A percentile compares a stretch with the other conserved stretches of the same genome.
Evolutionary conservation across 257 asterid genomes (phyloP).

Genomic region (Echium plantagineum): DNA sequence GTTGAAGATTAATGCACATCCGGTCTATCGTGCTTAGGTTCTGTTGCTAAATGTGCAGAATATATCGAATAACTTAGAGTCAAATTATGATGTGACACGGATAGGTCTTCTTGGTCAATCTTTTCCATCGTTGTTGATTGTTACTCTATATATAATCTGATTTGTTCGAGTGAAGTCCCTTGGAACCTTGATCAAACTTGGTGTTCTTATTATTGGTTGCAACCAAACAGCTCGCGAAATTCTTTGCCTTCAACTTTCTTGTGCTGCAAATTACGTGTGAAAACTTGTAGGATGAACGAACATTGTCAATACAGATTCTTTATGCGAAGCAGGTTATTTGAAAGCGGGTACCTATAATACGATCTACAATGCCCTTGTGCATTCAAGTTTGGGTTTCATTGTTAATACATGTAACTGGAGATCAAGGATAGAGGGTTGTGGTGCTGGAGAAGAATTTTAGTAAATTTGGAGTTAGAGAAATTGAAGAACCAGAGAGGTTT

Average conservation of each 20-base stretch:
- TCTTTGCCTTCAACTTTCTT: too few species aligned
- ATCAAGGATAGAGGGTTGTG: constrained; percentile 95
- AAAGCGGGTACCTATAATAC: too few species aligned
- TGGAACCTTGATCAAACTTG: too few species aligned
- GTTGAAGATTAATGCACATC: constrained; percentile 79
- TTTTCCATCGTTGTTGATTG: background rate
- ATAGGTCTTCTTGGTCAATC: constrained; percentile 1
- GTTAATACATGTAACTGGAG: too few species aligned
- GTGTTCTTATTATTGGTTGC: too few species aligned
- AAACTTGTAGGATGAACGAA: too few species aligned
- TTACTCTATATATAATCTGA: constrained; percentile 5
- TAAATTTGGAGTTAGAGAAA: constrained; percentile 84
- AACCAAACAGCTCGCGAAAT: too few species aligned
- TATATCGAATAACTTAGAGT: background rate
- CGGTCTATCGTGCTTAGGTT: constrained; percentile 60
- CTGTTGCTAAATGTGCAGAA: constrained; percentile 7
- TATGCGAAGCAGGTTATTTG: too few species aligned
- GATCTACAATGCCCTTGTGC: background rate
- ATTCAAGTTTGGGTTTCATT: too few species aligned
- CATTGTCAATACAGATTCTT: too few species aligned
- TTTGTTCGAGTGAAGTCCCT: constrained; percentile 7
- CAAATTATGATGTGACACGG: too few species aligned
- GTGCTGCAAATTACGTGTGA: too few species aligned
- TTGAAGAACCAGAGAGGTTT: constrained; percentile 92
- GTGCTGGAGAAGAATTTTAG: constrained; percentile 75